Percentiles rank a stretch among this genome's conserved stretches.
Evolutionary conservation across 805 yeast genomes (phyloP).

Genomic region (Kuraishia molischiana): DNA sequence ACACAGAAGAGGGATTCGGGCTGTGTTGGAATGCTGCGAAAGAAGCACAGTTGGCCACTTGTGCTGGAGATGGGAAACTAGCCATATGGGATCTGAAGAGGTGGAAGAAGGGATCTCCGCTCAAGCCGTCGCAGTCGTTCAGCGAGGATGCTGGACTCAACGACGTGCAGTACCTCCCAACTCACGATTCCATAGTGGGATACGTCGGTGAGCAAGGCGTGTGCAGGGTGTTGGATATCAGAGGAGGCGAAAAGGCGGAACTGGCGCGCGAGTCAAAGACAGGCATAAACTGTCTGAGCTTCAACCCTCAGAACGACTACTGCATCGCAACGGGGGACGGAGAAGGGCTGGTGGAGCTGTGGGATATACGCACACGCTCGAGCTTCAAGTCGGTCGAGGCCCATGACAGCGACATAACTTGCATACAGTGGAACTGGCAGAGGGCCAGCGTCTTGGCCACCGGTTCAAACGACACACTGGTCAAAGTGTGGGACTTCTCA

Average conservation of each 20-base stretch:
- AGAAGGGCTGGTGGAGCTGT: slow-evolving; percentile 41
- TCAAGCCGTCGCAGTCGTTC: slow-evolving; percentile 4
- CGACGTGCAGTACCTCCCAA: slow-evolving; percentile 60
- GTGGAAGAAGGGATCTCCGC: slow-evolving; percentile 12
- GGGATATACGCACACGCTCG: slow-evolving; percentile 52
- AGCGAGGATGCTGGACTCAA: slow-evolving; percentile 40
- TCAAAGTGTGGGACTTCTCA: slow-evolving; percentile 51
- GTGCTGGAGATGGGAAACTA: slow-evolving; percentile 54
- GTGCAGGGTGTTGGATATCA: slow-evolving; percentile 42
- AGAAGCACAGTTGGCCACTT: slow-evolving; percentile 53
- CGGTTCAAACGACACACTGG: slow-evolving; percentile 54
- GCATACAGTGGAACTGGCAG: slow-evolving; percentile 65
- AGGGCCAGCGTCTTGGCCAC: slow-evolving; percentile 49
- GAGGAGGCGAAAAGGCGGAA: slow-evolving; percentile 16
- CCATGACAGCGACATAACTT: slow-evolving; percentile 50
- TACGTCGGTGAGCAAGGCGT: slow-evolving; percentile 57
- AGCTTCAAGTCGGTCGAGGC: slow-evolving; percentile 21
- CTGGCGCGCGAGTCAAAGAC: slow-evolving; percentile 16
- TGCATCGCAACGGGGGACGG: slow-evolving; percentile 63
- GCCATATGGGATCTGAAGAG: slow-evolving; percentile 58
- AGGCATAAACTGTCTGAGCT: slow-evolving; percentile 42
- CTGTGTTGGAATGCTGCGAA: slow-evolving; percentile 61
- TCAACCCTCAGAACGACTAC: slow-evolving; percentile 46
- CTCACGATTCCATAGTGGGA: slow-evolving; percentile 52
- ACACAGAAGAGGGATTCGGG: slow-evolving; percentile 53